Percentiles rank a stretch among this genome's conserved stretches.
phyloP scores from a whole-genome alignment of 225 moss, liverwort and hornwort species.

The Polytrichum formosum region DNA sequence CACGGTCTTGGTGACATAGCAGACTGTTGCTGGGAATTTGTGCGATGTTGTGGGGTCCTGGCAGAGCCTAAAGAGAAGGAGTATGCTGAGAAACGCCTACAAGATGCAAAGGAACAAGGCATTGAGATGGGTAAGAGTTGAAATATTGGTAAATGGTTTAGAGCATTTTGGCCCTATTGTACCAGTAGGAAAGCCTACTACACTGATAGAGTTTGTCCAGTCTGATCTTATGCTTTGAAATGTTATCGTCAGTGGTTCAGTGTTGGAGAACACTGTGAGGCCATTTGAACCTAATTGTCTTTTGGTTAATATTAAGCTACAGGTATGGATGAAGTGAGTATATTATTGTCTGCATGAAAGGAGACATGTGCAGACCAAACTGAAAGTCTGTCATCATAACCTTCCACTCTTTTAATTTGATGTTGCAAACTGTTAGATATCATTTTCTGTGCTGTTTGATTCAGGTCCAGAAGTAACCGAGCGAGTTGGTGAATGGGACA shows the following conservation, averaged over 20 bases:
- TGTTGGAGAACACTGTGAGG: too few species aligned
- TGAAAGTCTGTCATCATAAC: too few species aligned
- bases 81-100: slow-evolving; percentile 67
- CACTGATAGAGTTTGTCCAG: too few species aligned
- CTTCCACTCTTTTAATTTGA: neutral
- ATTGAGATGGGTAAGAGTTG: slow-evolving; percentile 63
- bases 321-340: too few species aligned
- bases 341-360: too few species aligned
- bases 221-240: too few species aligned
- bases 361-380: too few species aligned
- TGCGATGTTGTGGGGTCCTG: slow-evolving; percentile 60
- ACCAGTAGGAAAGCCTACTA: too few species aligned
- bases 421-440: slow-evolving; percentile 1
- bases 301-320: too few species aligned
- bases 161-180: too few species aligned
- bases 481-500: slow-evolving; percentile 72
- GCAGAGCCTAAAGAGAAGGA: slow-evolving; percentile 69
- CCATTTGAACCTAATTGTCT: too few species aligned
- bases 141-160: neutral
- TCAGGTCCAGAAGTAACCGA: slow-evolving; percentile 64
- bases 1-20: slow-evolving; percentile 82
- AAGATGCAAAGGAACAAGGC: slow-evolving; percentile 49
- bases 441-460: slow-evolving; percentile 10
- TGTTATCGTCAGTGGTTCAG: too few species aligned
- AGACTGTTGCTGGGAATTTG: slow-evolving; percentile 78